phyloP scores from a whole-genome alignment of 2,329 filamentous ascomycete species.

The Beauveria caledonica region DNA sequence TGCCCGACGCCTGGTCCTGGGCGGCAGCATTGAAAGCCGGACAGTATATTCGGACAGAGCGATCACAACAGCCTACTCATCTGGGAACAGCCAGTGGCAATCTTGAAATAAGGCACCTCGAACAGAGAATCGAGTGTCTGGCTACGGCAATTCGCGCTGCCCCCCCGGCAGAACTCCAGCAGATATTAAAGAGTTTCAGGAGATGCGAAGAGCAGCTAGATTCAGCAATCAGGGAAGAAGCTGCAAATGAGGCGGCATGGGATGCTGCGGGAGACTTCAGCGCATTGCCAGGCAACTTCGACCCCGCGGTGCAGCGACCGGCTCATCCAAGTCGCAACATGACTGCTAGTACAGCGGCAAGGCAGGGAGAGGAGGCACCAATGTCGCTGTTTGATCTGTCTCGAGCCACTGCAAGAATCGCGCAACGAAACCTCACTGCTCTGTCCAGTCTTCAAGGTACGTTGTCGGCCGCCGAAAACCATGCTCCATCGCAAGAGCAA shows the following conservation, averaged over 20 bases:
- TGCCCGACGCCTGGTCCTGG: conserved; percentile 66
- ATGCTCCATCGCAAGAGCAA: conserved; percentile 17
- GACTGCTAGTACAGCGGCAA: conserved; percentile 26
- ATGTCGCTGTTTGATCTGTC: conserved; percentile 60
- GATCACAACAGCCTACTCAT: conserved; percentile 49
- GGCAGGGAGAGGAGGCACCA: conserved; percentile 45
- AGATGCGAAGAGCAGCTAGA: conserved; percentile 72
- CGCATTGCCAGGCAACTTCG: conserved; percentile 49
- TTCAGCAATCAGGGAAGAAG: conserved; percentile 56
- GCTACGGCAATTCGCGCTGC: conserved; percentile 68
- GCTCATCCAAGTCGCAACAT: conserved; percentile 24
- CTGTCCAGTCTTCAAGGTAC: conserved; percentile 41
- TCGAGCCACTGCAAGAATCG: conserved; percentile 50
- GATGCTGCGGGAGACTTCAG: conserved; percentile 55
- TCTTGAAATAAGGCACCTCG: conserved; percentile 59
- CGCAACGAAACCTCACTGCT: conserved; percentile 49
- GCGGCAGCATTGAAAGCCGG: conserved; percentile 71
- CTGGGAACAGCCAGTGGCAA: conserved; percentile 52
- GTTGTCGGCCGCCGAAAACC: conserved; percentile 20
- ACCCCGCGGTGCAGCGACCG: conserved; percentile 20
- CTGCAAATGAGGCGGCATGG: conserved; percentile 61
- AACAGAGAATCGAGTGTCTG: conserved; percentile 75
- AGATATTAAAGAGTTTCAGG: conserved; percentile 67
- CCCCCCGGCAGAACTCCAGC: conserved; percentile 59
- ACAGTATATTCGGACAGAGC: conserved; percentile 53